Percentiles rank a stretch among this genome's conserved stretches.
Evolutionary conservation across 2,329 filamentous ascomycete genomes (phyloP).

Genomic region (Neofusicoccum umdonicola): DNA sequence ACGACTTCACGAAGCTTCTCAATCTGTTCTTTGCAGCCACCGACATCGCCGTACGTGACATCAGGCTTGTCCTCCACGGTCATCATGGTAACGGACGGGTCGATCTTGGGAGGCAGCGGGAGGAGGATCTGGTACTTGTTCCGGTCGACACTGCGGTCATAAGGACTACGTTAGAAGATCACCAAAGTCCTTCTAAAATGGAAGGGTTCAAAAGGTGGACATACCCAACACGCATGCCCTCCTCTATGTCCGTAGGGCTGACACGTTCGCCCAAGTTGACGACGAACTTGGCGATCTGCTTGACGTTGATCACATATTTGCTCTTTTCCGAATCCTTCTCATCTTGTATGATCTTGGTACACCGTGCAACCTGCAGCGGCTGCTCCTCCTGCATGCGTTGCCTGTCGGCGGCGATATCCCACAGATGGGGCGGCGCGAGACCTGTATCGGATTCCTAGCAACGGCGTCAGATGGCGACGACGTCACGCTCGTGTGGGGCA

Average conservation of each 20-base stretch:
- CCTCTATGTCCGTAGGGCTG: conserved; percentile 97
- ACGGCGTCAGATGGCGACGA: neutral
- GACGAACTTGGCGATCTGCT: conserved; percentile 99
- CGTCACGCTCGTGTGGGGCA: neutral
- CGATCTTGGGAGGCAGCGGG: conserved; percentile 95
- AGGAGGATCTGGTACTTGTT: conserved; percentile 99
- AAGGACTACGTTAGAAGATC: conserved; percentile 16
- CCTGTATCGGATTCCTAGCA: conserved; percentile 92
- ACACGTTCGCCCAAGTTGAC: conserved; percentile 96
- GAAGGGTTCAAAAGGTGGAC: conserved; percentile 24
- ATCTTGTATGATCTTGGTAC: conserved; percentile 98
- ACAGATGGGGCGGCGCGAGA: conserved; percentile 95
- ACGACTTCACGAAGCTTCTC: conserved; percentile 98
- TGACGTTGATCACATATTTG: conserved; percentile 99
- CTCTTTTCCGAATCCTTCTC: conserved; percentile 95
- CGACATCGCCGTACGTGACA: conserved; percentile 97
- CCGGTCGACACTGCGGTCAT: conserved; percentile 68
- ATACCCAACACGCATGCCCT: conserved; percentile 93
- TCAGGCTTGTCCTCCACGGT: conserved; percentile 99
- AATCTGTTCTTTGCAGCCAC: conserved; percentile 98
- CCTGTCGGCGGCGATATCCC: conserved; percentile 96
- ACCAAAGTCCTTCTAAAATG: neutral
- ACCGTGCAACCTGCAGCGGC: conserved; percentile 92
- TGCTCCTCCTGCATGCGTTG: conserved; percentile 99
- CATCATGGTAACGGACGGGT: conserved; percentile 99